These are phyloP conservation scores for Furculomyces boomerangus DNA, from an alignment of 371 early-diverging fungal species.

Conservation along the genomic window DNA sequence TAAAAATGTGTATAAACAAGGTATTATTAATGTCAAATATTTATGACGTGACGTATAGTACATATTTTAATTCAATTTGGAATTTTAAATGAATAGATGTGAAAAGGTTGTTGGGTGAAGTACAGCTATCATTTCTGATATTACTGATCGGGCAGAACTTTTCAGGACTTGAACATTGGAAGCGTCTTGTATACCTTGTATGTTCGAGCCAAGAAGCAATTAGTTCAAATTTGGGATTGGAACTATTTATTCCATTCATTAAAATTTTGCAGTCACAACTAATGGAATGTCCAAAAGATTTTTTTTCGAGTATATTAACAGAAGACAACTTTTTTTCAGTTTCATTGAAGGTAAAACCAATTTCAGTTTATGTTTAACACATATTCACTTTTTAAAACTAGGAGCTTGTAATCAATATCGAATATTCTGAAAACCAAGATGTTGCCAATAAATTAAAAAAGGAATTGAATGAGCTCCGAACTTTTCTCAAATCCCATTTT, in stretches of 20 bases:
- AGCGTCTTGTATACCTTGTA: constrained; percentile 48
- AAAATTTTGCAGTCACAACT: constrained; percentile 41
- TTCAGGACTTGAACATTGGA: constrained; percentile 81
- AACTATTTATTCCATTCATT: constrained; percentile 7
- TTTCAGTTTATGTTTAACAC: background rate
- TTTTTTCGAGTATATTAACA: constrained; percentile 52
- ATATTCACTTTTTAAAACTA: constrained; percentile 1
- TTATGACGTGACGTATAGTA: too few relatives aligned
- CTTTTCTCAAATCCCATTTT: constrained; percentile 26
- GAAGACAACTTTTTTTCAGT: constrained; percentile 45
- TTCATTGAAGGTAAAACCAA: constrained; percentile 26
- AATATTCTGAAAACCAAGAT: constrained; percentile 6
- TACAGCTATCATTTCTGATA: constrained; percentile 65
- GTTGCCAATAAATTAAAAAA: constrained; percentile 9
- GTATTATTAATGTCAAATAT: constrained; percentile 11
- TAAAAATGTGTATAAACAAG: constrained; percentile 22
- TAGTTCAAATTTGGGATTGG: constrained; percentile 4
- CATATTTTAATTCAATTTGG: too few relatives aligned
- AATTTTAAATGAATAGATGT: constrained; percentile 11
- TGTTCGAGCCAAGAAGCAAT: constrained; percentile 44
- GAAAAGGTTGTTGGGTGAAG: constrained; percentile 44
- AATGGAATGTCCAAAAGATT: constrained; percentile 60
- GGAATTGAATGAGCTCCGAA: constrained; percentile 19
- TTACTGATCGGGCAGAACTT: constrained; percentile 68
- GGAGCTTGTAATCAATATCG: constrained; percentile 24